Base-by-base conservation (phyloP, 108 stramenopile species). In the Nitzschia putrida region DNA sequence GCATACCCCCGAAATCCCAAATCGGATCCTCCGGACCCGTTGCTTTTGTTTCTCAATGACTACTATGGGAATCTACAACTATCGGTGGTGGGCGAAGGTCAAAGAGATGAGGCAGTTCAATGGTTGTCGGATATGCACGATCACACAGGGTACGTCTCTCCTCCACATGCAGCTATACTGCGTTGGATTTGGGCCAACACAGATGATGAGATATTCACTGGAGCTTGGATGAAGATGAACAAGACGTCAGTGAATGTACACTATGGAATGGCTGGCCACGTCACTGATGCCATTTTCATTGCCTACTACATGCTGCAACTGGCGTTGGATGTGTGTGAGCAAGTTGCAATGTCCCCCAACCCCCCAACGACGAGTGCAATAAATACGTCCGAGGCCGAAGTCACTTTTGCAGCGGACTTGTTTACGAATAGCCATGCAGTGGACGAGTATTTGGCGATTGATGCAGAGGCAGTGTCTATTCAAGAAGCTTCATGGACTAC, bases 21-120 rank as follows among this genome's bases (percentile, higher is more conserved):
- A n/a, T 22, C 14, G 14, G 38, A 5, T 16, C 25, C 13, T 37
- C 38, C 9, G 2, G 9, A 76, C 18, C 89, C 89, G 7, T 34
- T 86, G 56, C 20, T 87, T 23, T 12, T 87, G n/a, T 90, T 81
- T 61, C 34, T 87, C 6, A 80, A 90, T 61, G 89, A 90, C 61
- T 85, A 87, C 64, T 42, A 85, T 11, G 89, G 89, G 5, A 87
- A 87, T 71, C 83, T 85, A 57, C 84, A 90, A 61, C 73, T 78
- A 59, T 57, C 50, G 3, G 61, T 90, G 10, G 11, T 82, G 11
- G 74, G 73, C 7, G 86, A 86, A n/a, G 70, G 69, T 56, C 58
- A 73, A 20, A 61, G 70, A 12, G 53, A 72, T 22, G 71, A 79
- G 40, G 71, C 66, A 2, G 77, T 85, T 23, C 74, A 82, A 61